phyloP scores from a whole-genome alignment of 1,284 basidiomycete species.

The Trametes hirsuta region DNA sequence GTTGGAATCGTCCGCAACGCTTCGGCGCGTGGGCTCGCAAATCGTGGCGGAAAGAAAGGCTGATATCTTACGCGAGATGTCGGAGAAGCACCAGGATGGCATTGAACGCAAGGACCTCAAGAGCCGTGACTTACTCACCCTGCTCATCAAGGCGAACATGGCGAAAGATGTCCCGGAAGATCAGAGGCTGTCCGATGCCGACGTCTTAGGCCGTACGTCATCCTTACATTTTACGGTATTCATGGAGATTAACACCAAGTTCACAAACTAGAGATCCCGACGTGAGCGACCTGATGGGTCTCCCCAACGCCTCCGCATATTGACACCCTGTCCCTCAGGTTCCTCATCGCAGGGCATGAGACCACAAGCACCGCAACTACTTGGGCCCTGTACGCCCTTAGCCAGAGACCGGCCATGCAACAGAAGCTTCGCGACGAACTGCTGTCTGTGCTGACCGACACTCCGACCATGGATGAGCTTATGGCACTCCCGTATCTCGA shows the following conservation, averaged over 20 bases:
- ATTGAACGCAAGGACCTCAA: slow-evolving; percentile 28
- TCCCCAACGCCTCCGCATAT: not conserved
- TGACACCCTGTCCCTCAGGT: slow-evolving; percentile 28
- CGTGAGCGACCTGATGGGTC: slow-evolving; percentile 1
- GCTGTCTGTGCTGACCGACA: slow-evolving; percentile 38
- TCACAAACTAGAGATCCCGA: slow-evolving; percentile 17
- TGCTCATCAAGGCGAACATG: slow-evolving; percentile 52
- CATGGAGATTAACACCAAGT: not conserved
- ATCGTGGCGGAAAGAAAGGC: slow-evolving; percentile 47
- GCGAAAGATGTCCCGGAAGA: slow-evolving; percentile 44
- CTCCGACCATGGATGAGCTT: slow-evolving; percentile 63
- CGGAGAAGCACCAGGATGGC: slow-evolving; percentile 27
- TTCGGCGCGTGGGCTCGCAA: slow-evolving; percentile 40
- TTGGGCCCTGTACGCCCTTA: slow-evolving; percentile 70
- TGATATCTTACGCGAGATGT: slow-evolving; percentile 23
- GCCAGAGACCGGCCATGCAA: slow-evolving; percentile 59
- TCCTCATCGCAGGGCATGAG: slow-evolving; percentile 76
- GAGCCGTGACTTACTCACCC: slow-evolving; percentile 36
- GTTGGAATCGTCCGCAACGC: slow-evolving; percentile 31
- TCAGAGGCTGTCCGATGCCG: slow-evolving; percentile 54
- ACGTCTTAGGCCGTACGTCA: slow-evolving; percentile 56
- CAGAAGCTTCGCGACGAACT: slow-evolving; percentile 73
- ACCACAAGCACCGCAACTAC: slow-evolving; percentile 52
- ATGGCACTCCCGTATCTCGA: slow-evolving; percentile 65
- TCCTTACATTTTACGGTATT: not conserved